Evolutionary conservation across 2,329 filamentous ascomycete genomes (phyloP).

Genomic region (Dothidotthia symphoricarpi): DNA sequence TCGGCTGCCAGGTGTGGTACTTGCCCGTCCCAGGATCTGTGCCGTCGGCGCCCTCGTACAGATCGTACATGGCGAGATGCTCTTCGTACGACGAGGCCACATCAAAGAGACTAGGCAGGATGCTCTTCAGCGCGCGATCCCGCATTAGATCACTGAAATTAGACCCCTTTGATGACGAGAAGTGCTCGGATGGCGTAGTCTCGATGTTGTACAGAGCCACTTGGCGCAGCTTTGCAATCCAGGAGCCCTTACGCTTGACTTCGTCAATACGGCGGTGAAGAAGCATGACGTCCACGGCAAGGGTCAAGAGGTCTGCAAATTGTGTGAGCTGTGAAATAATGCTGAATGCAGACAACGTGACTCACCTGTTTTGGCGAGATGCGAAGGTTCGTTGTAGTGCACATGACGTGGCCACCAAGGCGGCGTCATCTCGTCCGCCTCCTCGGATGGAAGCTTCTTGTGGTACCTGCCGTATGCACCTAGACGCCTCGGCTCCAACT

Average conservation of each 20-base stretch:
- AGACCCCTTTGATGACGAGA: slow-evolving; percentile 27
- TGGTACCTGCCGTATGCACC: slow-evolving; percentile 28
- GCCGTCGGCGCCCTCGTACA: slow-evolving; percentile 24
- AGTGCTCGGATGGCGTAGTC: slow-evolving; percentile 21
- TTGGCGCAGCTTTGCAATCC: slow-evolving; percentile 25
- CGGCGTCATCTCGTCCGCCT: slow-evolving; percentile 14
- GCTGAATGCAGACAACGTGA: too few relatives aligned
- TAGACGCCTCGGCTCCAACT: slow-evolving; percentile 27
- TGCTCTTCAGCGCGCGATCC: slow-evolving; percentile 21
- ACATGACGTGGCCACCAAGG: slow-evolving; percentile 34
- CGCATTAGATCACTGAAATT: slow-evolving; percentile 29
- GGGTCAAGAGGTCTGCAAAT: slow-evolving; percentile 22
- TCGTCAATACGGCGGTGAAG: slow-evolving; percentile 28
- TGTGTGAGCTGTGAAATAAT: slow-evolving; percentile 5
- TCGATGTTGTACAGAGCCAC: slow-evolving; percentile 22
- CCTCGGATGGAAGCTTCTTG: slow-evolving; percentile 15
- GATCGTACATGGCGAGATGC: slow-evolving; percentile 23
- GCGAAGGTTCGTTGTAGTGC: slow-evolving; percentile 35
- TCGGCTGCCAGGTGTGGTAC: slow-evolving; percentile 23
- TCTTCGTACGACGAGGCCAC: slow-evolving; percentile 31
- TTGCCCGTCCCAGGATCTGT: slow-evolving; percentile 22
- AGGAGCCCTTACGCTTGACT: slow-evolving; percentile 22
- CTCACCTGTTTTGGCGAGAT: slow-evolving; percentile 27
- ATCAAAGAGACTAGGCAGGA: slow-evolving; percentile 32
- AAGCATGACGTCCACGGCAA: slow-evolving; percentile 33